These are phyloP conservation scores for Trichosanthes truncata DNA, from an alignment of 306 rosid species.

Conservation along the genomic window DNA sequence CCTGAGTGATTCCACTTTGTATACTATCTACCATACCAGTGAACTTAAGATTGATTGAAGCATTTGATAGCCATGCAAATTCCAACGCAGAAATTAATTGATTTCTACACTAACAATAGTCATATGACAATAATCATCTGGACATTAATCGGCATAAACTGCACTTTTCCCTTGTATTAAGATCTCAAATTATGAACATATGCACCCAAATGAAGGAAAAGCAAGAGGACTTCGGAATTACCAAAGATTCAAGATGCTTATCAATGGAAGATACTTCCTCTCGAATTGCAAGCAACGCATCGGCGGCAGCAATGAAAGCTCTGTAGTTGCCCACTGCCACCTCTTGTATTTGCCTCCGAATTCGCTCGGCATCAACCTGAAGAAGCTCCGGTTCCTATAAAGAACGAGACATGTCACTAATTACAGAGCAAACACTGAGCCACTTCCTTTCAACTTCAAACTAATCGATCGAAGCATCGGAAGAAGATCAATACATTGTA, in stretches of 20 bases:
- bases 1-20: neutral
- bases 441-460: neutral
- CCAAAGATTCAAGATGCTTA: slow-evolving; percentile 49
- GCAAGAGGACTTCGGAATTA: neutral
- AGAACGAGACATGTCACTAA: neutral
- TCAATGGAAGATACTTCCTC: slow-evolving; percentile 63
- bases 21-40: neutral
- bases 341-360: slow-evolving; percentile 97
- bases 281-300: slow-evolving; percentile 78
- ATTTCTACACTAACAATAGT: neutral
- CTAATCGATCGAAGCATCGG: neutral
- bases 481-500: neutral
- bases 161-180: neutral
- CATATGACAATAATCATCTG: neutral
- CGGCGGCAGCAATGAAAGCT: slow-evolving; percentile 83
- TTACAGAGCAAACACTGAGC: neutral
- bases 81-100: neutral
- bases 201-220: neutral
- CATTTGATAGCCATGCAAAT: neutral
- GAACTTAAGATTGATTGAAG: neutral
- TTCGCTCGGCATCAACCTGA: slow-evolving; percentile 95
- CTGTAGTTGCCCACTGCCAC: slow-evolving; percentile 89
- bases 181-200: neutral
- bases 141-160: neutral
- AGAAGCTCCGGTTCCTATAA: slow-evolving; percentile 92